phyloP scores from a whole-genome alignment of 441 rosid genomes.

The Adansonia gregorii region DNA sequence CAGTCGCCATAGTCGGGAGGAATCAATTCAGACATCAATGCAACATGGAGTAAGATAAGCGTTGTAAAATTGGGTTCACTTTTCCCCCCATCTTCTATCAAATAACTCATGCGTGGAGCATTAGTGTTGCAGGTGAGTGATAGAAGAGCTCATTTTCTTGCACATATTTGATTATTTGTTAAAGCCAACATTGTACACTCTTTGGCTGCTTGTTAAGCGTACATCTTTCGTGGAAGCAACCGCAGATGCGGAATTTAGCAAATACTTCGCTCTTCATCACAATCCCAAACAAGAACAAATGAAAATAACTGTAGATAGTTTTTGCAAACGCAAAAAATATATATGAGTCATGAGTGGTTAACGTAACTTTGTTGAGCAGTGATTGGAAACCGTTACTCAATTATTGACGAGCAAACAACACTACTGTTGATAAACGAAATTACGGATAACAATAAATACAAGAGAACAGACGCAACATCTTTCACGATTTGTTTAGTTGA shows the following conservation, averaged over 20 bases:
- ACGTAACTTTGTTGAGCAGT: too few species aligned
- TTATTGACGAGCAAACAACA: too few species aligned
- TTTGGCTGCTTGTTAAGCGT: slow-evolving; percentile 22
- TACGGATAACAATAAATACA: too few species aligned
- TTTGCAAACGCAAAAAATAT: too few species aligned
- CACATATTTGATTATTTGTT: neutral
- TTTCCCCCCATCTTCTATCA: neutral
- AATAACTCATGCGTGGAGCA: neutral
- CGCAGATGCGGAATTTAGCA: slow-evolving; percentile 7
- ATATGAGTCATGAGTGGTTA: too few species aligned
- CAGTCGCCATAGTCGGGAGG: neutral
- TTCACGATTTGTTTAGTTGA: too few species aligned
- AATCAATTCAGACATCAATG: slow-evolving; percentile 6
- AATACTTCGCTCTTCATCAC: neutral
- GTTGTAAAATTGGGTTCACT: neutral
- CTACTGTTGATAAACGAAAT: too few species aligned
- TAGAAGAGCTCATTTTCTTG: neutral
- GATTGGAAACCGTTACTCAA: too few species aligned
- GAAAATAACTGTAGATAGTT: too few species aligned
- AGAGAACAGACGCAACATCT: too few species aligned
- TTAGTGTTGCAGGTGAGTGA: neutral
- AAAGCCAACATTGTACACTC: neutral
- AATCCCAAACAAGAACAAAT: neutral
- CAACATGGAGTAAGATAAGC: neutral
- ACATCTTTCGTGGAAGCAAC: slow-evolving; percentile 24